phyloP scores from a whole-genome alignment of 768 basidiomycete genomes.

The Trametes cubensis region DNA sequence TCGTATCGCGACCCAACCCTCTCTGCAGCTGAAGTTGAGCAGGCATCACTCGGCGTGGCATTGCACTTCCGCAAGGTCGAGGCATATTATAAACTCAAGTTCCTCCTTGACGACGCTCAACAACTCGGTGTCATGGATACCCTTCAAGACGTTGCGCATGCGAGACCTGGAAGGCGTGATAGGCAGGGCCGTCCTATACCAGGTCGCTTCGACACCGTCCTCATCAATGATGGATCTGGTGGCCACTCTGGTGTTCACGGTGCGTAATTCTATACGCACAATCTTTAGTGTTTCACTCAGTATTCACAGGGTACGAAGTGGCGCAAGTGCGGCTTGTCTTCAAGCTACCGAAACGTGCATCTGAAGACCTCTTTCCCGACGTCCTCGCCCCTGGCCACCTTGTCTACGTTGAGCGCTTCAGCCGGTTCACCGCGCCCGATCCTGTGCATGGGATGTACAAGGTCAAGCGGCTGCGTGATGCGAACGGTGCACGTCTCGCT shows the following conservation, averaged over 20 bases:
- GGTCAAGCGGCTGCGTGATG: too few species aligned
- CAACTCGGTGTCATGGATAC: not conserved
- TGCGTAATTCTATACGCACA: too few species aligned
- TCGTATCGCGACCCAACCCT: not conserved
- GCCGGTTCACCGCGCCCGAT: too few species aligned
- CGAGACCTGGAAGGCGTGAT: constrained; percentile 21
- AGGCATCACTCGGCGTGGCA: constrained; percentile 7
- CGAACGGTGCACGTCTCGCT: not conserved
- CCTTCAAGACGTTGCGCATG: constrained; percentile 35
- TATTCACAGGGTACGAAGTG: too few species aligned
- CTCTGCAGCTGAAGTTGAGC: not conserved
- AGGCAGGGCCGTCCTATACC: constrained; percentile 23
- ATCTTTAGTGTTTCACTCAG: too few species aligned
- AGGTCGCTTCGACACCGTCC: constrained; percentile 41
- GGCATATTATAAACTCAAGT: constrained; percentile 40
- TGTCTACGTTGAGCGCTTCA: too few species aligned
- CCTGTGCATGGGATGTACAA: too few species aligned
- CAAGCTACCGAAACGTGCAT: too few species aligned
- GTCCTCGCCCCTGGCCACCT: too few species aligned
- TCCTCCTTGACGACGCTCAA: constrained; percentile 25
- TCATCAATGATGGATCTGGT: constrained; percentile 33
- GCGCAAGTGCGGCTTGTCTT: too few species aligned
- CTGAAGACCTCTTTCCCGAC: too few species aligned
- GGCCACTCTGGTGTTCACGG: too few species aligned
- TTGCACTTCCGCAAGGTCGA: constrained; percentile 28